Conservation (phyloP, 208 protist genomes). For the Acanthamoeba culbertsoni region DNA sequence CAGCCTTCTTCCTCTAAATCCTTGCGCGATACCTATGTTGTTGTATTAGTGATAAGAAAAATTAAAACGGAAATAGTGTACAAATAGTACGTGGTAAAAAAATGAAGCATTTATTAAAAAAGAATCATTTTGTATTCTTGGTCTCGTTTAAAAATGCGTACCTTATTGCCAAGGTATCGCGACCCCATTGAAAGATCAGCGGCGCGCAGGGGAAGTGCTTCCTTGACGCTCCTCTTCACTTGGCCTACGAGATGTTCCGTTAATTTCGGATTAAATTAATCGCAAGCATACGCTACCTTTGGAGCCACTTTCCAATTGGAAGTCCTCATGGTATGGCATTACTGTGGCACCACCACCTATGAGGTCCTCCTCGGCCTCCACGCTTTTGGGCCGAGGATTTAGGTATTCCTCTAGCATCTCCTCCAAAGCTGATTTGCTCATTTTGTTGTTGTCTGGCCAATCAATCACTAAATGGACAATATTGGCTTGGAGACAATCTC, state of each 20-base stretch:
- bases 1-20: conserved; percentile 32
- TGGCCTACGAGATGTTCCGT: background rate
- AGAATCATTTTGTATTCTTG: too few relatives aligned
- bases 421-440: conserved; percentile 23
- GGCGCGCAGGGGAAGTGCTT: background rate
- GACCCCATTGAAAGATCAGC: background rate
- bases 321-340: background rate
- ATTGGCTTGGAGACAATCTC: too few relatives aligned
- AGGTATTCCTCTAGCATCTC: conserved; percentile 44
- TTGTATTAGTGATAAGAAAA: background rate
- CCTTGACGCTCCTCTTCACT: background rate
- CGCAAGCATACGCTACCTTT: background rate
- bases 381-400: conserved; percentile 5
- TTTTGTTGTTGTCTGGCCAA: background rate
- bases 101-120: too few relatives aligned
- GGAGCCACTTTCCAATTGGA: background rate
- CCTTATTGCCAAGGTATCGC: conserved; percentile 26
- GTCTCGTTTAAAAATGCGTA: background rate
- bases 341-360: background rate
- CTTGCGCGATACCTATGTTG: background rate
- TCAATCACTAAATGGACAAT: background rate
- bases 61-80: background rate
- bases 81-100: background rate
- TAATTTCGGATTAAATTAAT: too few relatives aligned
- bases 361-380: conserved; percentile 4